Base-by-base conservation (phyloP, 768 basidiomycete species). In the Panaeolus papilionaceus region DNA sequence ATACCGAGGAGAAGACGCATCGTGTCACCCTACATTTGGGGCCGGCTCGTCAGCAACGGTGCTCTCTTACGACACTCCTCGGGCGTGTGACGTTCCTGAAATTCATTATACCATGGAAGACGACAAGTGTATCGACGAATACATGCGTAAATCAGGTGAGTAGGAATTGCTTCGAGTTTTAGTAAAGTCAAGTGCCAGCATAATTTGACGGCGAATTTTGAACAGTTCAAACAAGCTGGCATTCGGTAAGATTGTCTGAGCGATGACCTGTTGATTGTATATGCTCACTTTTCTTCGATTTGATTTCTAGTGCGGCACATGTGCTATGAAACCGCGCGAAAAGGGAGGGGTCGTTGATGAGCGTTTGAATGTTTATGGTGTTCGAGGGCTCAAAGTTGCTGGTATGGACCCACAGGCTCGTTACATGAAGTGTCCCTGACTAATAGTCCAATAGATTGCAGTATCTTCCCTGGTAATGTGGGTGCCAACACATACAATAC, bases 201-300 rank as follows among this genome's bases (percentile, higher is more conserved):
- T 33, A 33, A 33, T 16, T 63, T 66, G n/a, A 66, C 37, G 37
- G 28, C n/a, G 10, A 37, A 37, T 54, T 58, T 28, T 62, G 23
- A 38, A 44, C n/a, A 83, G 82, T 81, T n/a, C 72, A 72, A 63
- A 82, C 83, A 0, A 73, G 79, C 1, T 84, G 80, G 80, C 84
- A 85, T 72, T 82, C 82, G 20, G 83, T 84, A 33, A 67, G 20
- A 75, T 47, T 38, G 14, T 28, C 12, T 26, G 38, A 10, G 9
- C 11, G 8, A 23, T n/a, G 12, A 6, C 42, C 16, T 2, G 18
- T 28, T 3, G 45, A 5, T 14, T 64, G 26, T 38, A 3, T 37
- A 42, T 37, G 12, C 51, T 37, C 11, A n/a, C 45, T 26, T 58
- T 26, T 47, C 18, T 26, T 47, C 12, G 5, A 37, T 11, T 61